Percentiles rank a stretch among this genome's conserved stretches.
These are phyloP conservation scores for Epicoccum nigrum DNA, from an alignment of 2,329 filamentous ascomycete genomes.

Conservation along the genomic window DNA sequence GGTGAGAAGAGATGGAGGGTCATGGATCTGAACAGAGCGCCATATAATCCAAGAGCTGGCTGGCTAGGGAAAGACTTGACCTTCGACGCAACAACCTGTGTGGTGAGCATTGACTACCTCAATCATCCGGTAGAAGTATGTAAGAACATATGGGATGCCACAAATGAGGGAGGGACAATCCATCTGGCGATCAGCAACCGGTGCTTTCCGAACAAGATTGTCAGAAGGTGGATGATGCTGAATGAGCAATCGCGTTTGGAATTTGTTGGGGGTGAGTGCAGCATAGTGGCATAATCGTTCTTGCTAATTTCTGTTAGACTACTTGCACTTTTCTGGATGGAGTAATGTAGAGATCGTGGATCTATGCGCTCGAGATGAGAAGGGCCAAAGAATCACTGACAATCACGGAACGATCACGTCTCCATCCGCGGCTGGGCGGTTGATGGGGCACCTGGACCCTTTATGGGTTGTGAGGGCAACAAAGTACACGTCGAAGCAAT, in stretches of 20 bases:
- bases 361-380: constrained; percentile 50
- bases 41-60: constrained; percentile 34
- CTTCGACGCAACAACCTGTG: constrained; percentile 57
- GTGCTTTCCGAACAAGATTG: constrained; percentile 61
- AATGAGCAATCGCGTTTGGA: constrained; percentile 53
- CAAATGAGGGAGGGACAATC: constrained; percentile 53
- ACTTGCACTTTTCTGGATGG: constrained; percentile 59
- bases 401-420: constrained; percentile 27
- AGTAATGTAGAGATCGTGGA: constrained; percentile 60
- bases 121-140: constrained; percentile 55
- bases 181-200: constrained; percentile 60
- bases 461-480: constrained; percentile 38
- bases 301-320: constrained; percentile 39
- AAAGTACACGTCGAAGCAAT: constrained; percentile 9
- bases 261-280: constrained; percentile 53
- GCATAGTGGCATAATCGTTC: neutral
- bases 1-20: constrained; percentile 39
- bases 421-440: constrained; percentile 7
- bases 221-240: constrained; percentile 56
- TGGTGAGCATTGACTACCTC: constrained; percentile 60
- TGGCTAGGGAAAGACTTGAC: constrained; percentile 14
- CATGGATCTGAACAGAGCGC: constrained; percentile 53
- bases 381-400: constrained; percentile 28
- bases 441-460: constrained; percentile 31
- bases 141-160: constrained; percentile 47